Evolutionary conservation across 148 eudicot species (phyloP), one percentile per base, ranked within the genome.

Genomic region (Rhododendron vialii): DNA sequence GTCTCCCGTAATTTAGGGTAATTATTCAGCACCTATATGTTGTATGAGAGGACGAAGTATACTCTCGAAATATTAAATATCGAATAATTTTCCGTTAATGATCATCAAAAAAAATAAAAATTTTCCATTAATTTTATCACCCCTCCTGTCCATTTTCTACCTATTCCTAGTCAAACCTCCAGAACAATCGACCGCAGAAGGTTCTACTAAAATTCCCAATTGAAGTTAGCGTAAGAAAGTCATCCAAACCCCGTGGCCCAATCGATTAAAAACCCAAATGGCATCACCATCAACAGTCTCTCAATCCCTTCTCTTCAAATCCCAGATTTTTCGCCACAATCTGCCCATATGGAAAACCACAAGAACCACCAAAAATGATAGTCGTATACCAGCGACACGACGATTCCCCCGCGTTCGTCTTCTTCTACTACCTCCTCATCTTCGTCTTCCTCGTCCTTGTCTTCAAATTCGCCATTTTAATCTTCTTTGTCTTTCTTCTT

Each of bases 401-500:
- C 48, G 69, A 73, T 15, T 3, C 26, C 15, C 81, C 50, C 12
- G 63, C 2, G 15, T 91, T 90, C 73, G 73, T 90, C 85, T 78
- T 89, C 45, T 84, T 89, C 47, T 89, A 85, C 88, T 88, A 43
- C 78, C 88, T 88, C 71, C 65, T 91, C 55, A 59, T 91, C 88
- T 82, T 91, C 48, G 41, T 88, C 22, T 63, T 86, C 79, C 65
- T 86, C 53, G 47, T 92, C 76, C 50, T 90, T 22, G 67, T 93
- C 84, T 89, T 90, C 81, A 79, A 86, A n/a, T 77, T 86, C 83
- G 87, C 88, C 69, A 43, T 92, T 6, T 48, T 85, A 9, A 26
- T 91, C 45, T 88, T 89, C 63, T 88, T 90, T 82, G 76, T 93
- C 55, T 47, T 90, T 45, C 86, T 92, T 80, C 89, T 91, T n/a